Conservation (phyloP, 2,329 filamentous ascomycete genomes). For the Thermothelomyces thermophilus region DNA sequence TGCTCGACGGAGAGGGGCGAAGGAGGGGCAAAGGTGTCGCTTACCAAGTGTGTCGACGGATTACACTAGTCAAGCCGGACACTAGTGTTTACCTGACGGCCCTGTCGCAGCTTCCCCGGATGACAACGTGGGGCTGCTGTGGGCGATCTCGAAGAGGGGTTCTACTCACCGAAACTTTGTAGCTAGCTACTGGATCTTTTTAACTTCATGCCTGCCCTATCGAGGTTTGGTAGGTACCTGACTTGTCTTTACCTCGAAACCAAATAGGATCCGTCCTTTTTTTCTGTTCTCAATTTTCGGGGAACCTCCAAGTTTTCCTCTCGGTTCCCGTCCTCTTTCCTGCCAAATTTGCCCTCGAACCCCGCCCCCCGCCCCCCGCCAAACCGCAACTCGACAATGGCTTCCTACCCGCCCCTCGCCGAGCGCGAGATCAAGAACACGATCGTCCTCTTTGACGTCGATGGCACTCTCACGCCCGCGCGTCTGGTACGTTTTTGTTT, state of each 20-base stretch:
- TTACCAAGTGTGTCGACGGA: too few relatives aligned
- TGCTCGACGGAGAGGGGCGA: too few relatives aligned
- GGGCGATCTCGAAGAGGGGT: not conserved
- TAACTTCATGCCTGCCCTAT: not conserved
- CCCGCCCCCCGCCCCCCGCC: too few relatives aligned
- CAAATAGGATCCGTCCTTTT: too few relatives aligned
- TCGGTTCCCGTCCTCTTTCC: not conserved
- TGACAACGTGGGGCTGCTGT: slow-evolving; percentile 3
- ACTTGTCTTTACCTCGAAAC: too few relatives aligned
- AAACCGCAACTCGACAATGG: slow-evolving; percentile 7
- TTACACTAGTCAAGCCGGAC: too few relatives aligned
- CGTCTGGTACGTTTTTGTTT: slow-evolving; percentile 54
- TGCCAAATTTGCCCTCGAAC: not conserved
- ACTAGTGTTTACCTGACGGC: too few relatives aligned
- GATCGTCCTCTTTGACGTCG: slow-evolving; percentile 92
- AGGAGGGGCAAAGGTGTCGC: too few relatives aligned
- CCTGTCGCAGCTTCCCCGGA: slow-evolving; percentile 10
- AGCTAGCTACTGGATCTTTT: too few relatives aligned
- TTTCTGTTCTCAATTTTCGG: too few relatives aligned
- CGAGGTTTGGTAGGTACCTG: too few relatives aligned
- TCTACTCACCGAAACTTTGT: slow-evolving; percentile 9
- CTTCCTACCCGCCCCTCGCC: slow-evolving; percentile 64
- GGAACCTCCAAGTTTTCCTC: too few relatives aligned
- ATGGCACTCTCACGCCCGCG: slow-evolving; percentile 81
- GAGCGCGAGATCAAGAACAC: slow-evolving; percentile 87